Conservation (phyloP, 208 protist genomes). For the Crithidia expoeki region DNA sequence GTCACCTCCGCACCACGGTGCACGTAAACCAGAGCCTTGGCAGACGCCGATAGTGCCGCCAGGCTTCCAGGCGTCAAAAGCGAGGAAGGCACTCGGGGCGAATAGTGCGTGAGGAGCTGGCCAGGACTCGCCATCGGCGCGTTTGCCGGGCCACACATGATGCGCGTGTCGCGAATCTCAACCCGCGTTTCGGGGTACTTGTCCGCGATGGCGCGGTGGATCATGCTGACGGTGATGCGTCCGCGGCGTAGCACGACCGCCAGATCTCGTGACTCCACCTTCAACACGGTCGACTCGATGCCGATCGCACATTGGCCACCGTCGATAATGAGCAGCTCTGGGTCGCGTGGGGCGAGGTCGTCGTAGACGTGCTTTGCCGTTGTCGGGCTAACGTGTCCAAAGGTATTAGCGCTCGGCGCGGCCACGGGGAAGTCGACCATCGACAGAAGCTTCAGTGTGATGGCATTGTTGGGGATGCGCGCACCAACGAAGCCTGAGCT, state of each 20-base stretch:
- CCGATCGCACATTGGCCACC: slow-evolving; percentile 87
- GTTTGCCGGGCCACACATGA: slow-evolving; percentile 33
- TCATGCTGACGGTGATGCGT: slow-evolving; percentile 66
- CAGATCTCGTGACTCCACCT: slow-evolving; percentile 55
- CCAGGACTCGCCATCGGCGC: slow-evolving; percentile 88
- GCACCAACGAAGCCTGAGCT: slow-evolving; percentile 89
- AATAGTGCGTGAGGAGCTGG: slow-evolving; percentile 93
- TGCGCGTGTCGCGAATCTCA: slow-evolving; percentile 71
- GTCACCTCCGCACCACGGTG: slow-evolving; percentile 31
- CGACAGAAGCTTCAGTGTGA: slow-evolving; percentile 68
- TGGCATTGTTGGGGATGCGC: slow-evolving; percentile 79
- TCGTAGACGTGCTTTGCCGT: slow-evolving; percentile 88
- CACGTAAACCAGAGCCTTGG: slow-evolving; percentile 30
- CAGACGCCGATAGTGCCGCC: background rate
- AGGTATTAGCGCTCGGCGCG: slow-evolving; percentile 93
- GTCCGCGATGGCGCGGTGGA: slow-evolving; percentile 55
- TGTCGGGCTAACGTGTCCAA: slow-evolving; percentile 93
- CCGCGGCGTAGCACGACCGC: slow-evolving; percentile 87
- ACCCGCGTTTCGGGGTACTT: slow-evolving; percentile 53
- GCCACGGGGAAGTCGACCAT: slow-evolving; percentile 83
- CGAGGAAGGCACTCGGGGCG: slow-evolving; percentile 71
- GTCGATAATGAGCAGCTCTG: slow-evolving; percentile 84
- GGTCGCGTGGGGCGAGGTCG: slow-evolving; percentile 86
- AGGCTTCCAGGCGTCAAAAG: slow-evolving; percentile 77
- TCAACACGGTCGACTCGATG: slow-evolving; percentile 94